Base-by-base conservation (phyloP, 2,329 filamentous ascomycete species). In the Mollisia scopiformis region DNA sequence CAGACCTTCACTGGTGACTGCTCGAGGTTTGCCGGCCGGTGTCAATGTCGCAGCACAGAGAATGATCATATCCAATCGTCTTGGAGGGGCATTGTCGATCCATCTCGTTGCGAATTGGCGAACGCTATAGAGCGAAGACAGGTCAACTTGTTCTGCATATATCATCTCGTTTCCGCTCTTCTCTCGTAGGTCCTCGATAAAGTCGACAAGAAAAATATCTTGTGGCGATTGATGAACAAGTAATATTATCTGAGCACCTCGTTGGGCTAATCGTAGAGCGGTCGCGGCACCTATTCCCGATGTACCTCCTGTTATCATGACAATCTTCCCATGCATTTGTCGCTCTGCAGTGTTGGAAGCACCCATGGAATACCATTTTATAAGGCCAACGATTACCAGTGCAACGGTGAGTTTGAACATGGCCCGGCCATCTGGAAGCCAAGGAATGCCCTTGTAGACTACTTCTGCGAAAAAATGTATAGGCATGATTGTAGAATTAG, bases 101-200 rank as follows among this genome's bases (percentile, higher is more conserved):
- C 96, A 99, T 79, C 92, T 94, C 0, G 95, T 99, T 13, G 95
- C 95, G 74, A 99, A 99, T 64, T 88, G 84, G 39, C 95, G 90
- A 69, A 99, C 89, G 75, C 91, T 96, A 75, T 97, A 87, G n/a
- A 99, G 81, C 16, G 90, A 94, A 13, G 89, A 79, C 28, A 99
- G 85, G 73, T 99, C 93, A 69, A 97, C 92, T 77, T 97, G 91
- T 76, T 99, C 95, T 62, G 95, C 93, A 71, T 96, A 98, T 68
- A 99, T 92, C 72, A 99, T 82, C 61, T 93, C 82, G 77, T 98
- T 98, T 31, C 85, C 83, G 7, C 92, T 92, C 57, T 83, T 81
- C 28, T 83, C 80, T 58, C 96, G 89, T 43, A 99, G 77, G 74
- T 97, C 94, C 68, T 96, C 89, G 69, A 99, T 91, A 76, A 92